Conservation (phyloP, 2,329 filamentous ascomycete genomes). For the Fusarium albosuccineum region DNA sequence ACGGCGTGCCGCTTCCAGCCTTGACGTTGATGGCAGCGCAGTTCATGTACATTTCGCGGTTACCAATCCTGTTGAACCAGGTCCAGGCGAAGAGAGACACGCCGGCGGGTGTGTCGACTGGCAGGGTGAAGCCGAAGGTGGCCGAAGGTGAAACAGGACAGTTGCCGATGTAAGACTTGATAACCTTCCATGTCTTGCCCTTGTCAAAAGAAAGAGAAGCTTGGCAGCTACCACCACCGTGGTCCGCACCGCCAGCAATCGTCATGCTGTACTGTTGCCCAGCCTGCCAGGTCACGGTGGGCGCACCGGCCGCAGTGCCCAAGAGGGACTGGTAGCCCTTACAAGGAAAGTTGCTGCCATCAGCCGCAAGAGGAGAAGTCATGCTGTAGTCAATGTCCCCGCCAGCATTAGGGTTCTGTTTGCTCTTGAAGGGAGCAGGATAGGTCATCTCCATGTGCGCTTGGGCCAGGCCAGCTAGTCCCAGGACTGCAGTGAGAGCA, state of each 20-base stretch:
- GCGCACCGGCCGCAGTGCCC: constrained; percentile 61
- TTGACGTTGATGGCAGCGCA: constrained; percentile 77
- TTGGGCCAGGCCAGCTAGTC: constrained; percentile 56
- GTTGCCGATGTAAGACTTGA: constrained; percentile 67
- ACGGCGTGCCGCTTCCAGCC: constrained; percentile 46
- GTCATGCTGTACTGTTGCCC: constrained; percentile 74
- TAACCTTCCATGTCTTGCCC: constrained; percentile 76
- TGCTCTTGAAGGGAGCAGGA: constrained; percentile 65
- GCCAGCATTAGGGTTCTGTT: constrained; percentile 60
- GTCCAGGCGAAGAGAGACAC: constrained; percentile 81
- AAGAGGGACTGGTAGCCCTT: constrained; percentile 70
- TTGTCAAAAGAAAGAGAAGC: constrained; percentile 79
- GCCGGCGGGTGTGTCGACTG: constrained; percentile 55
- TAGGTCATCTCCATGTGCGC: constrained; percentile 69
- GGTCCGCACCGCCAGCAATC: constrained; percentile 71
- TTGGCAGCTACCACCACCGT: constrained; percentile 81
- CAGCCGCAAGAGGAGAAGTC: constrained; percentile 71
- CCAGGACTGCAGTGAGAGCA: constrained; percentile 54
- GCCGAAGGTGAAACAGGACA: constrained; percentile 60
- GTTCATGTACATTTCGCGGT: constrained; percentile 89
- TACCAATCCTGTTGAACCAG: constrained; percentile 81
- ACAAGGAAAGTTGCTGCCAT: constrained; percentile 79
- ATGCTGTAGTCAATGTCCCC: constrained; percentile 76
- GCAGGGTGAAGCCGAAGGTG: constrained; percentile 75
- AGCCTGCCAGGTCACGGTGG: constrained; percentile 71